These are phyloP conservation scores for Kodamaea anthophila DNA, from an alignment of 1,139 yeast species.

Conservation along the genomic window DNA sequence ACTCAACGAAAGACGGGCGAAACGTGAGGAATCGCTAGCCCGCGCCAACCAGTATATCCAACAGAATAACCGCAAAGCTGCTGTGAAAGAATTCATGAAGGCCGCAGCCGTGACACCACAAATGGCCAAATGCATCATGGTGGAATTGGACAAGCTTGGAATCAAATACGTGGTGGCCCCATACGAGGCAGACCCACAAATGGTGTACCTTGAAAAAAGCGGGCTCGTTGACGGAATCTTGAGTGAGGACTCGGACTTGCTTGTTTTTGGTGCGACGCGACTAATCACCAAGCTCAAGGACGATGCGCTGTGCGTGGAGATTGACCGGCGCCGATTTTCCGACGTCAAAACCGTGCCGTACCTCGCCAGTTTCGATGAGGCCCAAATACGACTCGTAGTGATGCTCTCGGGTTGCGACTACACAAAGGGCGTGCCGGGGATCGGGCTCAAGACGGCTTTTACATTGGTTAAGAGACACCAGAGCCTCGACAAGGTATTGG, in stretches of 20 bases:
- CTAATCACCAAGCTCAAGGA: constrained; percentile 80
- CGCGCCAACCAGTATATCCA: constrained; percentile 46
- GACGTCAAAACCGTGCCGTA: constrained; percentile 41
- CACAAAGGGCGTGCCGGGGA: constrained; percentile 74
- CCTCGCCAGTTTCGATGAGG: constrained; percentile 41
- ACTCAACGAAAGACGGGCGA: constrained; percentile 55
- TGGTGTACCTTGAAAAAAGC: constrained; percentile 77
- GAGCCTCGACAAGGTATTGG: constrained; percentile 49
- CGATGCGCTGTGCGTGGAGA: constrained; percentile 67
- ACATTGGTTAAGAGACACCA: constrained; percentile 47
- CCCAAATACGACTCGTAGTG: constrained; percentile 71
- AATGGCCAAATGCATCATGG: constrained; percentile 85
- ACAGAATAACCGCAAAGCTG: constrained; percentile 51
- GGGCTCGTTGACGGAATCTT: constrained; percentile 81
- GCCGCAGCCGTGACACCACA: constrained; percentile 84
- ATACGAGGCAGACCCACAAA: constrained; percentile 96
- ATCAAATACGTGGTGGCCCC: constrained; percentile 90
- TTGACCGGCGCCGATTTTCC: constrained; percentile 48
- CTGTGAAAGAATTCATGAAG: constrained; percentile 66
- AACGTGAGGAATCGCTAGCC: constrained; percentile 51
- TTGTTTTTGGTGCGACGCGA: constrained; percentile 77
- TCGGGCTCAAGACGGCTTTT: constrained; percentile 79
- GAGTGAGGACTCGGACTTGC: constrained; percentile 90
- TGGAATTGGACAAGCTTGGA: constrained; percentile 52
- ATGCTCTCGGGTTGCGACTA: constrained; percentile 94